Conservation (phyloP, 1,139 yeast species). For the Taphrina sp. region DNA sequence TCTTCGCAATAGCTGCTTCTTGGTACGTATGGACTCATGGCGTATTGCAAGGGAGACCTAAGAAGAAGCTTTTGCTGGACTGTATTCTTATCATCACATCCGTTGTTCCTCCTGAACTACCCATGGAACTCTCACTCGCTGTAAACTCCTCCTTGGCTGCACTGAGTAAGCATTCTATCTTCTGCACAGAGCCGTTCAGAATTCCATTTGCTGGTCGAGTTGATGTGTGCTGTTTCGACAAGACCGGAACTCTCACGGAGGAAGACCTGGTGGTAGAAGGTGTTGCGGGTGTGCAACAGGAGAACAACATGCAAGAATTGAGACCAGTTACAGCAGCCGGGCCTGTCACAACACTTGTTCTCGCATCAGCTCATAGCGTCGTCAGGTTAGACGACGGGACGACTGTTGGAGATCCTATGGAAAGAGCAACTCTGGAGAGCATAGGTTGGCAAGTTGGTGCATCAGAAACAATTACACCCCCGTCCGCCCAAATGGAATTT, state of each 20-base stretch:
- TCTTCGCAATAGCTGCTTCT: conserved; percentile 92
- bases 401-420: conserved; percentile 99
- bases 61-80: conserved; percentile 87
- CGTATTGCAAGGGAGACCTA: conserved; percentile 89
- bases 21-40: conserved; percentile 99
- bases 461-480: conserved; percentile 52
- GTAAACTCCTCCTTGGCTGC: conserved; percentile 89
- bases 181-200: conserved; percentile 98
- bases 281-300: conserved; percentile 71
- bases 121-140: conserved; percentile 98
- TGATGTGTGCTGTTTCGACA: conserved; percentile 97
- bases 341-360: conserved; percentile 63
- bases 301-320: conserved; percentile 46
- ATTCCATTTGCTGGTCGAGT: conserved; percentile 97
- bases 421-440: conserved; percentile 87
- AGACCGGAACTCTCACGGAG: conserved; percentile 96
- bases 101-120: conserved; percentile 98
- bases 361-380: conserved; percentile 95
- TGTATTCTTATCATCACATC: conserved; percentile 95
- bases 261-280: conserved; percentile 97
- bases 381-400: conserved; percentile 91
- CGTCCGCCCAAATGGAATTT: conserved; percentile 38
- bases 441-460: conserved; percentile 81
- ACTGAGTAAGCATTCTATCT: conserved; percentile 78
- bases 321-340: conserved; percentile 63